Conservation (phyloP, 257 asterid species). For the Petunia axillaris region DNA sequence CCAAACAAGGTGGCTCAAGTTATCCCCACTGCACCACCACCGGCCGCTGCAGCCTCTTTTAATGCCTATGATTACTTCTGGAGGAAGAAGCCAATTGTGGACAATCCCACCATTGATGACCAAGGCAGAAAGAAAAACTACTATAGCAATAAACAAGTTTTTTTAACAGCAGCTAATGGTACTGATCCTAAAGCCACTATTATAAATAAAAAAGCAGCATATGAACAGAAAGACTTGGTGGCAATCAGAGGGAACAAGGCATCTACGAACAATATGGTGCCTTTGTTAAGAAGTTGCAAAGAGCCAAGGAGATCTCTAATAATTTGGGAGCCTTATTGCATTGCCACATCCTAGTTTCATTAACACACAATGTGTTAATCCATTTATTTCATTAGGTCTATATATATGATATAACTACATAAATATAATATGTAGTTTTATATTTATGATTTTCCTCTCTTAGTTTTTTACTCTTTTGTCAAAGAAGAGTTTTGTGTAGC, state of each 20-base stretch:
- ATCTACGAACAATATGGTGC: constrained; percentile 34
- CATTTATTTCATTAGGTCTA: neutral
- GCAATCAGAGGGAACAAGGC: constrained; percentile 46
- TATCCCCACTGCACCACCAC: constrained; percentile 32
- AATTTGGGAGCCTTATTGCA: constrained; percentile 70
- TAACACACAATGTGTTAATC: constrained; percentile 23
- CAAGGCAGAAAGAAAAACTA: constrained; percentile 27
- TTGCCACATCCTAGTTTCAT: constrained; percentile 63
- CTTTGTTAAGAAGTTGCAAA: constrained; percentile 64
- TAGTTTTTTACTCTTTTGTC: constrained; percentile 29
- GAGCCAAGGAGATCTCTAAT: constrained; percentile 53
- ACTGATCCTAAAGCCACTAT: constrained; percentile 21
- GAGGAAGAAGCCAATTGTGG: constrained; percentile 49
- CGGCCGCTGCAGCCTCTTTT: constrained; percentile 41
- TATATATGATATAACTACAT: neutral
- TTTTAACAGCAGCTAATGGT: constrained; percentile 1
- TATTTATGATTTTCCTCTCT: constrained; percentile 20
- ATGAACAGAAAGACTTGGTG: constrained; percentile 50
- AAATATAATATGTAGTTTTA: neutral
- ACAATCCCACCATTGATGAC: constrained; percentile 26
- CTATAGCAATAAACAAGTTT: constrained; percentile 10
- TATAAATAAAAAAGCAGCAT: constrained; percentile 26
- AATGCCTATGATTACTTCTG: constrained; percentile 77
- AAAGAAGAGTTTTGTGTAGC: constrained; percentile 31
- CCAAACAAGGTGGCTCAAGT: constrained; percentile 37